Evolutionary conservation across 1,284 basidiomycete genomes (phyloP), one percentile per base, ranked within the genome.

Genomic region (Sutorius eximius): DNA sequence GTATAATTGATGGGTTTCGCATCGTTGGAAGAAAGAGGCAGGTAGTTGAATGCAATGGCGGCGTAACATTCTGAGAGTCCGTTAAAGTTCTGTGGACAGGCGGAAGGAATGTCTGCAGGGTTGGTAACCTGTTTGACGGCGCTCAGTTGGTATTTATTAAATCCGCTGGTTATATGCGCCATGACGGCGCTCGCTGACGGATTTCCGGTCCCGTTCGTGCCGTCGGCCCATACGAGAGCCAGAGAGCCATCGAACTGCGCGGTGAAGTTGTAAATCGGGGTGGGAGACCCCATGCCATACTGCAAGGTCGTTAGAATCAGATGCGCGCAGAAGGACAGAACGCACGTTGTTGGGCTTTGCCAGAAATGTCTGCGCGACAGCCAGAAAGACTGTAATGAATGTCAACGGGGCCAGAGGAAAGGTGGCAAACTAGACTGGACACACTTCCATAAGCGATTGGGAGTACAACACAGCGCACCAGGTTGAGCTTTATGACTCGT

Each of bases 31-130:
- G 69, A 69, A 2, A 73, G 63, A 5, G 87, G 83, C 16, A 89
- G 74, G 27, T 76, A 75, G 54, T 82, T 76, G 70, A 93, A 91
- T 0, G 81, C 71, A n/a, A 92, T 68, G 9, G 79, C 88, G 2
- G 83, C 87, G 59, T 81, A 93, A 66, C 90, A 93, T 49, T 83
- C 75, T 1, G 87, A 89, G 49, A 82, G 77, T 5, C 77, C 65
- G 49, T 86, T 85, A 71, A 89, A 91, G 70, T 89, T 91, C 62
- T 88, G 82, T 4, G 84, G 87, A 65, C 90, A 93, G 16, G 75
- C 69, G 0, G 74, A 59, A 0, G 80, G 75, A 16, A 91, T 82
- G 27, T 82, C 79, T 6, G 69, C 65, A 0, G 76, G 73, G 10
- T 72, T 74, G n/a, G 69, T 67, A 9, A 85, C 74, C 59, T 82